Evolutionary conservation across 208 protist species (phyloP).

Genomic region (Wallacemonas sp.): DNA sequence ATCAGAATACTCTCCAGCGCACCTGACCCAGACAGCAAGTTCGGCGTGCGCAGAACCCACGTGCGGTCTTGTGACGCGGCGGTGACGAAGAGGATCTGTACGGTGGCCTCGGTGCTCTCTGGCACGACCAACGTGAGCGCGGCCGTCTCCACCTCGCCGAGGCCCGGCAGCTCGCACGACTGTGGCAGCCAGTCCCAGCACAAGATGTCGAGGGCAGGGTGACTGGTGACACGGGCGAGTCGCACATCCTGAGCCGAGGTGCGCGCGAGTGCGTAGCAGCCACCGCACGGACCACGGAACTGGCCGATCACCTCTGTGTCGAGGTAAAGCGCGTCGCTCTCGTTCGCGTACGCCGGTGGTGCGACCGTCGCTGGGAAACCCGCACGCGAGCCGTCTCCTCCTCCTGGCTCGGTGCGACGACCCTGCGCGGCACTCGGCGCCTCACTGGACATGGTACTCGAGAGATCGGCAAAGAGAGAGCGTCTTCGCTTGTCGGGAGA

Average conservation of each 20-base stretch:
- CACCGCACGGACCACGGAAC: background rate
- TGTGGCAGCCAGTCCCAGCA: conserved; percentile 77
- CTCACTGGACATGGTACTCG: too few species aligned
- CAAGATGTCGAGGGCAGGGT: conserved; percentile 35
- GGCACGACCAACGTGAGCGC: conserved; percentile 55
- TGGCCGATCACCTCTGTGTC: conserved; percentile 9
- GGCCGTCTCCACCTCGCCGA: conserved; percentile 37
- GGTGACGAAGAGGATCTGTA: conserved; percentile 66
- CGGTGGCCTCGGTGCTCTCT: conserved; percentile 19
- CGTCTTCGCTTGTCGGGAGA: too few species aligned
- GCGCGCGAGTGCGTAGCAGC: conserved; percentile 27
- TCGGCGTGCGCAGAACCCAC: conserved; percentile 53
- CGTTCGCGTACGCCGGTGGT: background rate
- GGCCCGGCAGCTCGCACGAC: conserved; percentile 39
- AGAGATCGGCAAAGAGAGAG: too few species aligned
- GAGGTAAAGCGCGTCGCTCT: background rate
- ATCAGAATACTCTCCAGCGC: conserved; percentile 50
- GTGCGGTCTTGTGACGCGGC: conserved; percentile 33
- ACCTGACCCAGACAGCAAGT: conserved; percentile 42
- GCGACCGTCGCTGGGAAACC: background rate
- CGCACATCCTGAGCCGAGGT: conserved; percentile 29
- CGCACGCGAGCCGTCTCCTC: too few species aligned
- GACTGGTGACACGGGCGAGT: conserved; percentile 25
- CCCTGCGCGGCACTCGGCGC: too few species aligned
- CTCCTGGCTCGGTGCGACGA: too few species aligned